Evolutionary conservation across 1,139 yeast genomes (phyloP).

Genomic region (Wickerhamomyces sp.): DNA sequence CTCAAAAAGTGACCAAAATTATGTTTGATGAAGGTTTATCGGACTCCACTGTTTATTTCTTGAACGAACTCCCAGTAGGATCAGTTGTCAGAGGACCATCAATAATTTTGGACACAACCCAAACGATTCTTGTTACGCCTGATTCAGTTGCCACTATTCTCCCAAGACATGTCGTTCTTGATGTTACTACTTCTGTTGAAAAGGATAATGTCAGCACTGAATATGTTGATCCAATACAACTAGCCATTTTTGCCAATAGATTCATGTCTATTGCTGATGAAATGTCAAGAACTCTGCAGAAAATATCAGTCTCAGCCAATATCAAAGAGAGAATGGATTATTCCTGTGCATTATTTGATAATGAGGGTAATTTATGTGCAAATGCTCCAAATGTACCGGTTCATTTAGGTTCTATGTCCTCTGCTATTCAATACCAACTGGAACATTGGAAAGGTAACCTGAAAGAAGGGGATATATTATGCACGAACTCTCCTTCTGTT

Average conservation of each 20-base stretch:
- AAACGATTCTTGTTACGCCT: slow-evolving; percentile 45
- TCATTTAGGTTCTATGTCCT: slow-evolving; percentile 60
- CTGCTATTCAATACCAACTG: slow-evolving; percentile 50
- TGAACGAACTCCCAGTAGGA: slow-evolving; percentile 34
- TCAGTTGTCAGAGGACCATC: slow-evolving; percentile 40
- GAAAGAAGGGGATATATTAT: slow-evolving; percentile 51
- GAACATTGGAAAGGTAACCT: slow-evolving; percentile 47
- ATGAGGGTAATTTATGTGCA: slow-evolving; percentile 52
- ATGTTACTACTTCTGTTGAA: slow-evolving; percentile 26
- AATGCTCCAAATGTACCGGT: slow-evolving; percentile 66
- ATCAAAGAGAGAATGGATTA: slow-evolving; percentile 58
- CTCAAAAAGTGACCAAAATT: slow-evolving; percentile 20
- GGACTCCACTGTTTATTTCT: slow-evolving; percentile 33
- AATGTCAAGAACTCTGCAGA: slow-evolving; percentile 60
- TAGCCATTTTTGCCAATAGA: slow-evolving; percentile 56
- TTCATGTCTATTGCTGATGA: slow-evolving; percentile 64
- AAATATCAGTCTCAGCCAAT: slow-evolving; percentile 56
- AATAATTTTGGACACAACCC: slow-evolving; percentile 43
- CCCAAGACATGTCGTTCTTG: slow-evolving; percentile 32
- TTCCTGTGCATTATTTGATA: slow-evolving; percentile 57
- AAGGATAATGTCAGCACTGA: slow-evolving; percentile 27
- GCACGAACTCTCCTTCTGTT: slow-evolving; percentile 54
- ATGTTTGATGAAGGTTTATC: slow-evolving; percentile 33
- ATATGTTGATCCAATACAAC: slow-evolving; percentile 47
- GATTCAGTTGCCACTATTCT: slow-evolving; percentile 36